A percentile compares a stretch with the other conserved stretches of the same genome.
Evolutionary conservation across 768 basidiomycete species (phyloP).

Genomic region (Trametes maxima): DNA sequence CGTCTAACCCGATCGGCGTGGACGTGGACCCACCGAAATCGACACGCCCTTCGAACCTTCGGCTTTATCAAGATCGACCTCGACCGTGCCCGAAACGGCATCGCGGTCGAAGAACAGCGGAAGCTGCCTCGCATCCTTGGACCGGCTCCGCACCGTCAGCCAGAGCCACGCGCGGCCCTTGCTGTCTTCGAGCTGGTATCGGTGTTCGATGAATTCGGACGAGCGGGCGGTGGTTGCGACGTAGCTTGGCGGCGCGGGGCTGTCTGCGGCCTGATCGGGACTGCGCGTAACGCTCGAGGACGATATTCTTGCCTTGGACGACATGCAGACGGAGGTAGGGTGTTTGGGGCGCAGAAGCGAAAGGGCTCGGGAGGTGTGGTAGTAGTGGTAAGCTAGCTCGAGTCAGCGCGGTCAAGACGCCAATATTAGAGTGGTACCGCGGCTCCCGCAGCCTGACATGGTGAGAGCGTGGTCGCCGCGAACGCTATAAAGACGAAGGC

Average conservation of each 20-base stretch:
- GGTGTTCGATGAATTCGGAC: conserved; percentile 36
- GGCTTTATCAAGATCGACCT: conserved; percentile 51
- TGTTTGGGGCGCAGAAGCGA: background rate
- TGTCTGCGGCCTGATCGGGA: background rate
- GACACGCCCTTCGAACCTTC: conserved; percentile 52
- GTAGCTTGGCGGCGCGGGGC: conserved; percentile 14
- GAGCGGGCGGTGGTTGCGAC: conserved; percentile 2
- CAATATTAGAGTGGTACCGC: conserved; percentile 2
- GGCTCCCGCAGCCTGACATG: conserved; percentile 9
- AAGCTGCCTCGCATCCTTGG: conserved; percentile 38
- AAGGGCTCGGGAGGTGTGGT: background rate
- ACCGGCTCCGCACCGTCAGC: conserved; percentile 48
- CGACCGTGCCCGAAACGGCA: conserved; percentile 50
- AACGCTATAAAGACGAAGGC: background rate
- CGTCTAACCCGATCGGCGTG: background rate
- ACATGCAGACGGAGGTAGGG: background rate
- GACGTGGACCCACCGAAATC: conserved; percentile 43
- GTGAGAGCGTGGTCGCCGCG: conserved; percentile 1
- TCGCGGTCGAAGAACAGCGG: conserved; percentile 55
- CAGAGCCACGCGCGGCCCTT: conserved; percentile 51
- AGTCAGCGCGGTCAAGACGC: background rate
- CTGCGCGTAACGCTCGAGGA: background rate
- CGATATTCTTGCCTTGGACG: background rate
- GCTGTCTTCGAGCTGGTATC: conserved; percentile 45
- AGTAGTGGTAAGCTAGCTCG: background rate